Conservation (phyloP, 805 yeast genomes). For the Pichia eremophila region DNA sequence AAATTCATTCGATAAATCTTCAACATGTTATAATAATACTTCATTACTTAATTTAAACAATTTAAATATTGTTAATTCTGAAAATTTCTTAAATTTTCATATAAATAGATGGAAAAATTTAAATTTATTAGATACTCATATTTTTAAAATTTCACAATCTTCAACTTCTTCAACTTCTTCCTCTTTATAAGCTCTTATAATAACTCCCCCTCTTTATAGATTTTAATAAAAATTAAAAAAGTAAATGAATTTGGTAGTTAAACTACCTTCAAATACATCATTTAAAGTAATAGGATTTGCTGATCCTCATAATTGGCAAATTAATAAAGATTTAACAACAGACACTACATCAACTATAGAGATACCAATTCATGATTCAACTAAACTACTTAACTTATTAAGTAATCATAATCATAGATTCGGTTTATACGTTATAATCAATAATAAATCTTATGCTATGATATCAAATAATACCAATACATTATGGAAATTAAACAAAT, state of each 20-base stretch:
- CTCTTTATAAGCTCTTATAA: not conserved
- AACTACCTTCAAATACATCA: too few species aligned
- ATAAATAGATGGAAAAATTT: constrained; percentile 15
- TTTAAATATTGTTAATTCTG: constrained; percentile 12
- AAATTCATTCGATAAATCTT: too few species aligned
- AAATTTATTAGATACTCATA: constrained; percentile 15
- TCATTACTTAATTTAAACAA: not conserved
- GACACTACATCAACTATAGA: not conserved
- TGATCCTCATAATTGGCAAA: not conserved
- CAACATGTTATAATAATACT: too few species aligned
- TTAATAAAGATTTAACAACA: not conserved
- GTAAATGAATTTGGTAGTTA: too few species aligned
- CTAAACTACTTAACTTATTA: not conserved
- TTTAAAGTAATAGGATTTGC: not conserved
- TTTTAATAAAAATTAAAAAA: too few species aligned
- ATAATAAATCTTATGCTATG: not conserved
- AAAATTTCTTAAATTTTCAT: constrained; percentile 16
- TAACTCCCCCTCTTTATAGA: not conserved
- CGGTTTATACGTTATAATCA: not conserved
- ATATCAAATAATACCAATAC: not conserved
- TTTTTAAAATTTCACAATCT: constrained; percentile 8
- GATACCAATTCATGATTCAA: not conserved
- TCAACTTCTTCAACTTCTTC: not conserved
- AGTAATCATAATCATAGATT: not conserved
- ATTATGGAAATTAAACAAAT: too few species aligned